Evolutionary conservation across 768 basidiomycete genomes (phyloP), one percentile per base, ranked within the genome.

Genomic region (button mushroom (Agaricus bisporus)): DNA sequence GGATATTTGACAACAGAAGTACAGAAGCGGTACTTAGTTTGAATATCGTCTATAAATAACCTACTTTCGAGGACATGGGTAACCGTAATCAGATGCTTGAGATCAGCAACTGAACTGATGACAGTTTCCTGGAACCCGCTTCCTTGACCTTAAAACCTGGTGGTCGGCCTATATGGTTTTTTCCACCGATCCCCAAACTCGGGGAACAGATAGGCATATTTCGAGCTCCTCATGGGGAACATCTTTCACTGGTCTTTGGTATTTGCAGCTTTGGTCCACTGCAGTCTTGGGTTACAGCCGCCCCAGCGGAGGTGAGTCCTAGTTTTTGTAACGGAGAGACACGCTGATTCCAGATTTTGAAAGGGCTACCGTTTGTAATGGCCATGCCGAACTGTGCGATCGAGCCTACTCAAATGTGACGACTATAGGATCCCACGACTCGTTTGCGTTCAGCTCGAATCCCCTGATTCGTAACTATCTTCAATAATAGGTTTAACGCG

Each of bases 291-390:
- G 9, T 3, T 54, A 6, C 41, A 22, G 8, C n/a, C 41, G n/a
- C 53, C 47, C 12, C 38, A 41, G 7, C 46, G 46, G 2, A 48
- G 53, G 53, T 48, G 26, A 48, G 47, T 36, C 15, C 32, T 5
- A 2, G 2, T 2, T 4, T 10, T 10, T 6, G 17, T 25, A 20
- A 22, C 17, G 29, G 11, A 28, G 4, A 9, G 15, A 10, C 8
- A 2, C 12, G 47, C 49, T 26, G 41, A 49, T 18, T 41, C 12
- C 15, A 32, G 20, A 8, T n/a, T 0, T 14, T 35, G 9, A 10
- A 35, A 76, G 73, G 53, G 72, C 75, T 5, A 72, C 69, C 0
- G 70, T 79, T 6, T 88, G 85, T 66, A 88, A 88, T 62, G 85
- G 85, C 0, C 77, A 77, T 44, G 70, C 82, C 0, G 82, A 85